Percentiles rank a stretch among this genome's conserved stretches.
These are phyloP conservation scores for Boletus speciosus DNA, from an alignment of 768 basidiomycete genomes.

Conservation along the genomic window DNA sequence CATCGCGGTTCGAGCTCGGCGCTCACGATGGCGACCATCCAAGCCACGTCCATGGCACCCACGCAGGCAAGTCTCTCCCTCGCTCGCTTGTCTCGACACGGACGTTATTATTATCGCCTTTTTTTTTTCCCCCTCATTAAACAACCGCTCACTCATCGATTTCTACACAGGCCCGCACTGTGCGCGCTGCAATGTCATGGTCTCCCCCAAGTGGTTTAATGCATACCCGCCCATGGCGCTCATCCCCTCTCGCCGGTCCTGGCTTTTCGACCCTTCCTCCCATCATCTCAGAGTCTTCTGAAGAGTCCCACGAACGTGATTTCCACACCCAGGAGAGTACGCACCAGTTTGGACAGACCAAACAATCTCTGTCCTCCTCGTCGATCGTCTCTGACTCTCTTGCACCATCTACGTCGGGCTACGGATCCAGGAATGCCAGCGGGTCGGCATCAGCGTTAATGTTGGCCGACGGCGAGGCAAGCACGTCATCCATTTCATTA, in stretches of 20 bases:
- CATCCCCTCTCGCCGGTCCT: constrained; percentile 28
- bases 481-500: constrained; percentile 24
- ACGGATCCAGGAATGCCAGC: constrained; percentile 13
- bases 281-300: constrained; percentile 19
- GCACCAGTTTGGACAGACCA: background rate
- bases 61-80: constrained; percentile 12
- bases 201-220: constrained; percentile 3
- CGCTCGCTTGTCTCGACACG: background rate
- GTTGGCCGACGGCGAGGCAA: constrained; percentile 15
- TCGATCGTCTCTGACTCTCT: constrained; percentile 18
- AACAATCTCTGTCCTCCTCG: constrained; percentile 6
- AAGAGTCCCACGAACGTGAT: constrained; percentile 17
- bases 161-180: constrained; percentile 14
- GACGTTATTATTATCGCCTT: background rate
- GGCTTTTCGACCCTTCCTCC: constrained; percentile 26
- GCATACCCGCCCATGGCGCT: constrained; percentile 28
- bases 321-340: background rate
- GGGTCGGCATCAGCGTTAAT: constrained; percentile 3
- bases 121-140: background rate
- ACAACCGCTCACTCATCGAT: background rate
- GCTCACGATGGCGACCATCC: constrained; percentile 8
- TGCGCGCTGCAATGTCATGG: constrained; percentile 9
- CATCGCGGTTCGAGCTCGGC: background rate
- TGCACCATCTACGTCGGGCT: constrained; percentile 12
- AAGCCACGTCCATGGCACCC: background rate